Evolutionary conservation across 2,329 filamentous ascomycete genomes (phyloP).

Genomic region (Cercospora zeae-maydis): DNA sequence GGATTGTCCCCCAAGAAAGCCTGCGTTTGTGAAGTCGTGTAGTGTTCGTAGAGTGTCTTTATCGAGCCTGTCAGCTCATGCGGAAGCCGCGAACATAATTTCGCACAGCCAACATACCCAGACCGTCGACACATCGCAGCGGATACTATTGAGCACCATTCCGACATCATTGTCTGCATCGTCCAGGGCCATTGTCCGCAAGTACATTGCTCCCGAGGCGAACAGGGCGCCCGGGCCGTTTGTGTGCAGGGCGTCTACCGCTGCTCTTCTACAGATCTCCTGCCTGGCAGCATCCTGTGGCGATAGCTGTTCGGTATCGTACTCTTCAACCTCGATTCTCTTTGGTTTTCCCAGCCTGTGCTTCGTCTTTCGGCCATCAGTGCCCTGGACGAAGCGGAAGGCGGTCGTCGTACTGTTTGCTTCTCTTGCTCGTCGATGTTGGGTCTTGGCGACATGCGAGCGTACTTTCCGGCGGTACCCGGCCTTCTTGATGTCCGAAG

Average conservation of each 20-base stretch:
- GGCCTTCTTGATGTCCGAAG: neutral
- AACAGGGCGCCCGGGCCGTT: neutral
- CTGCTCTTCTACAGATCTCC: neutral
- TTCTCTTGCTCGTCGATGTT: slow-evolving; percentile 10
- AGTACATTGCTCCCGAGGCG: slow-evolving; percentile 7
- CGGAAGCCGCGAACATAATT: neutral
- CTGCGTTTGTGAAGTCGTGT: slow-evolving; percentile 1
- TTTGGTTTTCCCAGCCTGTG: neutral
- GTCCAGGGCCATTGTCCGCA: slow-evolving; percentile 9
- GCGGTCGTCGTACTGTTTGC: neutral
- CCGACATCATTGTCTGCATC: slow-evolving; percentile 13
- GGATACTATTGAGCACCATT: slow-evolving; percentile 3
- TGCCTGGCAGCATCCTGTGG: neutral
- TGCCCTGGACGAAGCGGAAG: neutral
- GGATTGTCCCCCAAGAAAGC: neutral
- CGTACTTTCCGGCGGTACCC: neutral
- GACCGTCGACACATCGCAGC: neutral
- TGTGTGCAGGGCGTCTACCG: neutral
- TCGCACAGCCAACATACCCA: neutral
- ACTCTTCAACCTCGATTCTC: neutral
- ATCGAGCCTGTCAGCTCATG: neutral
- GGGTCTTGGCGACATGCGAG: slow-evolving; percentile 1
- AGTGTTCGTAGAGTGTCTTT: neutral
- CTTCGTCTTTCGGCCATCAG: neutral
- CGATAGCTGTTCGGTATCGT: neutral